phyloP scores from a whole-genome alignment of 2,329 filamentous ascomycete species.

The Massarina eburnea region DNA sequence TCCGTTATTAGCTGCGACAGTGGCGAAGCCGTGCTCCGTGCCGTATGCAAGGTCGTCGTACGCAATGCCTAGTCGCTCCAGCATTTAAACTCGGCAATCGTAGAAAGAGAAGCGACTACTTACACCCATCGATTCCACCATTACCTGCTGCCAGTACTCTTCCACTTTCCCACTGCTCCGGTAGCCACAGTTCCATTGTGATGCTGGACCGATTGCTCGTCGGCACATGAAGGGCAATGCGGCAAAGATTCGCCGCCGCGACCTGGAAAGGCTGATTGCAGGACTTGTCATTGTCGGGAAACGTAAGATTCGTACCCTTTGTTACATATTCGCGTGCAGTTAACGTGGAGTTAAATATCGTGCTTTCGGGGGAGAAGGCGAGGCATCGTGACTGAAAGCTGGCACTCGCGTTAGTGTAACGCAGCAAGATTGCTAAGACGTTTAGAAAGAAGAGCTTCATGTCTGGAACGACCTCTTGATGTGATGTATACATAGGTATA shows the following conservation, averaged over 20 bases:
- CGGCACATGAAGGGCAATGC: slow-evolving; percentile 45
- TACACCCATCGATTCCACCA: slow-evolving; percentile 44
- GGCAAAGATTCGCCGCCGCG: slow-evolving; percentile 45
- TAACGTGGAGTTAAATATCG: slow-evolving; percentile 17
- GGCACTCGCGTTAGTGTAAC: not conserved
- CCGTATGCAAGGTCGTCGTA: slow-evolving; percentile 46
- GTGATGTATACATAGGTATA: not conserved
- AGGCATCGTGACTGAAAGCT: slow-evolving; percentile 13
- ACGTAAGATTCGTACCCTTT: slow-evolving; percentile 41
- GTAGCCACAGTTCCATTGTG: slow-evolving; percentile 45
- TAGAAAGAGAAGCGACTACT: not conserved
- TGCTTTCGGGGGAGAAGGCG: slow-evolving; percentile 19
- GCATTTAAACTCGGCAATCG: not conserved
- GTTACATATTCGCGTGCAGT: slow-evolving; percentile 35
- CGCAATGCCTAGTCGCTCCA: slow-evolving; percentile 23
- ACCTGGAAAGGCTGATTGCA: slow-evolving; percentile 40
- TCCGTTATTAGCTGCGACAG: slow-evolving; percentile 45
- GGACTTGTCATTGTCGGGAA: slow-evolving; percentile 41
- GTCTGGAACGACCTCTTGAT: not conserved
- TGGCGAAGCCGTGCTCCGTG: slow-evolving; percentile 39
- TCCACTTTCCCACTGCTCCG: slow-evolving; percentile 38
- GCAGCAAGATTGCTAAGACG: not conserved
- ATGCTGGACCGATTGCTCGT: slow-evolving; percentile 47
- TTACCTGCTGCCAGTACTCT: slow-evolving; percentile 45
- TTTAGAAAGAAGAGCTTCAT: not conserved